Evolutionary conservation across 345 rosid genomes (phyloP), one percentile per base, ranked within the genome.

Genomic region (Brassica incana): DNA sequence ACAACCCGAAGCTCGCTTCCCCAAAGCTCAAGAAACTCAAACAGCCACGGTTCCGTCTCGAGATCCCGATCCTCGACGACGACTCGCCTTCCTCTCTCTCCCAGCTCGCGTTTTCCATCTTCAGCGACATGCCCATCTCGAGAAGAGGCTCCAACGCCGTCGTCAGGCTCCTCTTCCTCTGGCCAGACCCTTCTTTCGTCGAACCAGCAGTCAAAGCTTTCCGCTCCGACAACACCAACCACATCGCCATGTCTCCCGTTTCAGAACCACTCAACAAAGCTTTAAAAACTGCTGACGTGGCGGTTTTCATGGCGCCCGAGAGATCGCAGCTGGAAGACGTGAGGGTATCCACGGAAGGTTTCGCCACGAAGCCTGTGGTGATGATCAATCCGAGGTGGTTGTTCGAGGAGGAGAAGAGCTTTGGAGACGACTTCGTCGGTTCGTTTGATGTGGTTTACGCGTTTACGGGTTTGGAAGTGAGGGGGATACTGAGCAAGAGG

Each of bases 401-500:
- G 20, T 86, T 82, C 79, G 97, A 89, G 45, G 92, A 89, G 48
- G 90, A 87, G 85, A 84, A 67, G 10, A 80, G 75, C 30, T 86
- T 92, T 68, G 90, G 90, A 1, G 92, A 90, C 14, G 66, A 85
- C 58, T 66, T 90, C 77, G 81, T 87, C 25, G 73, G 85, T 54
- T 90, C 92, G 3, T 92, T 91, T 78, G 95, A 89, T 27, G 95
- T 91, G 86, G 85, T 95, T 3, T 91, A 92, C 68, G 94, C 97
- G 43, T 90, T 92, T 43, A 77, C 85, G 75, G 97, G 97, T 6
- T 81, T 91, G 64, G 97, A 91, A 76, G 95, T 95, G 60, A 79
- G 78, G 69, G 97, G 92, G 1, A 36, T 95, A 81, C 43, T 92
- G 87, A 91, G 91, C 67, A 91, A 84, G 81, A 67, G 92, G 69